These are phyloP conservation scores for Botrytis byssoidea DNA, from an alignment of 2,329 filamentous ascomycete species.

Conservation along the genomic window DNA sequence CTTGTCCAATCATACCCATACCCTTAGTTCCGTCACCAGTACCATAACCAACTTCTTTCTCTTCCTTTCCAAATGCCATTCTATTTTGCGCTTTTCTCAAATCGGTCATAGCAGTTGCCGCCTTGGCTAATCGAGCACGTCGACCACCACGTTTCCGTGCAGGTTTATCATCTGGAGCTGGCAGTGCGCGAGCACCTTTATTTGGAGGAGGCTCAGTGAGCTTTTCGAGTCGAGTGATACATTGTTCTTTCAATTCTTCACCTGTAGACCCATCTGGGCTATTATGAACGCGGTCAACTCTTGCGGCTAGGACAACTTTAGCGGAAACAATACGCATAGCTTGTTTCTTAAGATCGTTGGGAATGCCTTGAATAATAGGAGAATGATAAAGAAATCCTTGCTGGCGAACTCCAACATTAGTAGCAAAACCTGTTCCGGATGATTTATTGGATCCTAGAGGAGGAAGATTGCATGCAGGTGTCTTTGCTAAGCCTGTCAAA, in stretches of 20 bases:
- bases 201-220: conserved; percentile 88
- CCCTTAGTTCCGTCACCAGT: conserved; percentile 81
- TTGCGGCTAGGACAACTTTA: conserved; percentile 89
- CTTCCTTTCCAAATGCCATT: conserved; percentile 93
- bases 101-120: conserved; percentile 95
- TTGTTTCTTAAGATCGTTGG: conserved; percentile 83
- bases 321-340: conserved; percentile 92
- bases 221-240: conserved; percentile 84
- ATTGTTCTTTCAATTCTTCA: conserved; percentile 76
- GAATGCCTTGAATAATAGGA: conserved; percentile 80
- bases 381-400: conserved; percentile 94
- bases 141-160: conserved; percentile 88
- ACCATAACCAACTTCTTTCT: conserved; percentile 89
- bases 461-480: conserved; percentile 87
- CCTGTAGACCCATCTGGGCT: conserved; percentile 80
- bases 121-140: conserved; percentile 89
- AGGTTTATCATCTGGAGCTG: conserved; percentile 93
- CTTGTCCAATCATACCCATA: conserved; percentile 90
- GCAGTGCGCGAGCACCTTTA: conserved; percentile 81
- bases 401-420: conserved; percentile 85
- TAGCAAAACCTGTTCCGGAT: conserved; percentile 76
- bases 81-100: conserved; percentile 94
- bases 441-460: conserved; percentile 89
- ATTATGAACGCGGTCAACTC: conserved; percentile 82
- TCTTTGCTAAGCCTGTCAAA: conserved; percentile 83